These are phyloP conservation scores for Morella rubra DNA, from an alignment of 306 rosid species.

Conservation along the genomic window DNA sequence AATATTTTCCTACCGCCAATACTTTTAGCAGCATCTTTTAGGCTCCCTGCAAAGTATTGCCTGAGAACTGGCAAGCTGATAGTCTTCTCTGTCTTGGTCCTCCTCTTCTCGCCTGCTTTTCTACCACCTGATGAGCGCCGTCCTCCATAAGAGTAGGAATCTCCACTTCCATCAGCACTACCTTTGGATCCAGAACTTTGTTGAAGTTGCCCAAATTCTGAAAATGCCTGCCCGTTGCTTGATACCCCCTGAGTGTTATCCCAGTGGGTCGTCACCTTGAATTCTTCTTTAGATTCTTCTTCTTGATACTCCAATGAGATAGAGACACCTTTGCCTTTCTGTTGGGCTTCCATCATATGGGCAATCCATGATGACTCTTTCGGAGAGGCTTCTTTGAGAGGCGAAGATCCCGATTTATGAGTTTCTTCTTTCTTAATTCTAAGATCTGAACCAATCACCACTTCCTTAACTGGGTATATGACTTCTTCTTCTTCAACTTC, in stretches of 20 bases:
- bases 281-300: conserved; percentile 47
- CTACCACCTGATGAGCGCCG: conserved; percentile 44
- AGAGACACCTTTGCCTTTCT: conserved; percentile 47
- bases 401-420: conserved; percentile 16
- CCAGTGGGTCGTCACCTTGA: conserved; percentile 50
- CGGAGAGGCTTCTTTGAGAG: conserved; percentile 20
- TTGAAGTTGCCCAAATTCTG: conserved; percentile 40
- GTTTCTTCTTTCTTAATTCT: conserved; percentile 16
- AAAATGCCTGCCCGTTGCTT: conserved; percentile 25
- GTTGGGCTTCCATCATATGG: conserved; percentile 60
- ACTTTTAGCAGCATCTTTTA: conserved; percentile 43
- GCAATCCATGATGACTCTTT: conserved; percentile 50
- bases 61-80: conserved; percentile 56
- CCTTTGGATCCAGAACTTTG: conserved; percentile 31
- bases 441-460: neutral
- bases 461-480: conserved; percentile 17
- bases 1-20: conserved; percentile 31
- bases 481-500: conserved; percentile 36
- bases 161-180: conserved; percentile 44
- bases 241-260: conserved; percentile 20
- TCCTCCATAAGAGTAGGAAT: conserved; percentile 34
- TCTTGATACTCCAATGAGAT: conserved; percentile 45
- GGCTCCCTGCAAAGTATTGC: conserved; percentile 55
- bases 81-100: conserved; percentile 62
- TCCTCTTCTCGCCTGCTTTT: conserved; percentile 55